Conservation (phyloP, 768 basidiomycete genomes). For the Suillus subaureus region DNA sequence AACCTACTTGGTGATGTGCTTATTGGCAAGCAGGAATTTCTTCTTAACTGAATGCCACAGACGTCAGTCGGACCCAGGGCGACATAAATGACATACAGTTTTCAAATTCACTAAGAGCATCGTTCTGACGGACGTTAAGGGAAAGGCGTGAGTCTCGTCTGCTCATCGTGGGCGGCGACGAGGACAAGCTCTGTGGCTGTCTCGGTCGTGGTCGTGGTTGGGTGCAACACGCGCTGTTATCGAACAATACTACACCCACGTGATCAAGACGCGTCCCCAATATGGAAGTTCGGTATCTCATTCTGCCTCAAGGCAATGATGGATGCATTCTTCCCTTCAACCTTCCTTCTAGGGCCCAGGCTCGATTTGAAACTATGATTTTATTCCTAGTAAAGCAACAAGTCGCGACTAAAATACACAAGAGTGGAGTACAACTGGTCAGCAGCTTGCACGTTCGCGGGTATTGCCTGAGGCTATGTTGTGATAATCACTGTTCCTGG, state of each 20-base stretch:
- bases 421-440: slow-evolving; percentile 18
- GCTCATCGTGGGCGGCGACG: slow-evolving; percentile 32
- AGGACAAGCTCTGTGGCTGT: slow-evolving; percentile 25
- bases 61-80: slow-evolving; percentile 17
- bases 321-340: slow-evolving; percentile 20
- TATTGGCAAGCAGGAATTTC: slow-evolving; percentile 89
- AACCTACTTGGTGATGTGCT: slow-evolving; percentile 85
- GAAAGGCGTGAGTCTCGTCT: slow-evolving; percentile 44
- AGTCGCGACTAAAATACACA: slow-evolving; percentile 19
- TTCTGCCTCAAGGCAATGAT: slow-evolving; percentile 29
- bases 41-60: slow-evolving; percentile 74
- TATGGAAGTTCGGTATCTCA: slow-evolving; percentile 14
- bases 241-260: slow-evolving; percentile 32
- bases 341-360: slow-evolving; percentile 24
- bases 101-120: slow-evolving; percentile 83
- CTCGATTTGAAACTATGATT: slow-evolving; percentile 7
- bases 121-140: slow-evolving; percentile 67
- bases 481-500: slow-evolving; percentile 18
- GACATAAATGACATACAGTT: slow-evolving; percentile 58
- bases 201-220: slow-evolving; percentile 17
- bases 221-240: slow-evolving; percentile 37
- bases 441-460: slow-evolving; percentile 10
- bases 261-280: slow-evolving; percentile 28
- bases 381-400: slow-evolving; percentile 11
- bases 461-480: slow-evolving; percentile 5